A percentile compares a stretch with the other conserved stretches of the same genome.
These are phyloP conservation scores for Chlorophyllum brunneum DNA, from an alignment of 768 basidiomycete species.

Conservation along the genomic window DNA sequence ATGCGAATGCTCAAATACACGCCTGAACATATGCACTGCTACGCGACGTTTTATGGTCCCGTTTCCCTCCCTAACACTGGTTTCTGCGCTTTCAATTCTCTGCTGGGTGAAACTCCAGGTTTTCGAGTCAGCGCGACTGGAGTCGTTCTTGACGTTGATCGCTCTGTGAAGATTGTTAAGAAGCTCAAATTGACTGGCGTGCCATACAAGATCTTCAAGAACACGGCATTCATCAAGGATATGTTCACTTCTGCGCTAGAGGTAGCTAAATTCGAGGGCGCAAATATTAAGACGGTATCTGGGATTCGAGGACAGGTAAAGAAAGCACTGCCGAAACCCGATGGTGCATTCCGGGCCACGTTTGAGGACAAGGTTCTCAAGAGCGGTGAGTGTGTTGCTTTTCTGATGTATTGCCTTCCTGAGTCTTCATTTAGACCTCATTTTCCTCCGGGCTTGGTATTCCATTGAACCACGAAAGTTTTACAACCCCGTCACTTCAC, in stretches of 20 bases:
- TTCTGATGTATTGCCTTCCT: slow-evolving; percentile 1
- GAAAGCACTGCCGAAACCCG: slow-evolving; percentile 92
- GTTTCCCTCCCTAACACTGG: slow-evolving; percentile 90
- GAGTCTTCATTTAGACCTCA: slow-evolving; percentile 57
- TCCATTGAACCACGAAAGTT: slow-evolving; percentile 91
- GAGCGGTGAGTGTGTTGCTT: slow-evolving; percentile 64
- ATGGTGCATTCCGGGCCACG: slow-evolving; percentile 92
- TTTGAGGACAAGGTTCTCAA: slow-evolving; percentile 98
- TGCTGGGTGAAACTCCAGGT: slow-evolving; percentile 59
- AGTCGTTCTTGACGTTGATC: slow-evolving; percentile 90
- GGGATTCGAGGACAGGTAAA: slow-evolving; percentile 97
- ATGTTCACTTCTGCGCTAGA: slow-evolving; percentile 95
- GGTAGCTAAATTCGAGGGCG: slow-evolving; percentile 98
- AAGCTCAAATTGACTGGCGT: slow-evolving; percentile 95
- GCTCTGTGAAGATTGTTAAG: slow-evolving; percentile 93
- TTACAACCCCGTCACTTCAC: slow-evolving; percentile 94
- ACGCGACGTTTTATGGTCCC: slow-evolving; percentile 96
- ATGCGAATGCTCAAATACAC: slow-evolving; percentile 99
- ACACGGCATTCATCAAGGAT: slow-evolving; percentile 96
- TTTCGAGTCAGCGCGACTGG: slow-evolving; percentile 94
- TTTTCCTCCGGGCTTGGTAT: slow-evolving; percentile 97
- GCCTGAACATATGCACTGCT: slow-evolving; percentile 99
- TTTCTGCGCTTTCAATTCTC: slow-evolving; percentile 94
- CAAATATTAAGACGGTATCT: slow-evolving; percentile 92
- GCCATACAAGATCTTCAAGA: slow-evolving; percentile 98